phyloP scores from a whole-genome alignment of 129 eudicot species.

The Pittosporum tobira region DNA sequence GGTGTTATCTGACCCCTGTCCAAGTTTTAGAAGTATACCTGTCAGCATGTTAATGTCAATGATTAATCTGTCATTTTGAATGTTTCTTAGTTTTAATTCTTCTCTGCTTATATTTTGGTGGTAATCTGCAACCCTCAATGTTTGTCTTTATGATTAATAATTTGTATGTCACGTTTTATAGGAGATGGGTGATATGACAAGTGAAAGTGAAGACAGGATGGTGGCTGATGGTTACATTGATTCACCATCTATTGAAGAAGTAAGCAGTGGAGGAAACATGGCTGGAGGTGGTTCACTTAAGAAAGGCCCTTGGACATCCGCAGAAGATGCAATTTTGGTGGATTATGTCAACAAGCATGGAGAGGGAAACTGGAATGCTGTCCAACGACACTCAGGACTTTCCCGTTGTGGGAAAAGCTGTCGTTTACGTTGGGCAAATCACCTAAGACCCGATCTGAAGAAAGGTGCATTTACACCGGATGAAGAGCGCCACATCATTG shows the following conservation, averaged over 20 bases:
- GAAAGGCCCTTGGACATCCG: conserved; percentile 34
- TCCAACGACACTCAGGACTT: conserved; percentile 25
- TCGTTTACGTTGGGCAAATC: conserved; percentile 33
- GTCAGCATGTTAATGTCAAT: background rate
- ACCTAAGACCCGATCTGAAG: conserved; percentile 28
- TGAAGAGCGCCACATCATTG: conserved; percentile 22
- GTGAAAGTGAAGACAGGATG: conserved; percentile 15
- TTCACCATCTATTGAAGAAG: conserved; percentile 24
- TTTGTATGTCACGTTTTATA: background rate
- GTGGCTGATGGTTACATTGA: conserved; percentile 4
- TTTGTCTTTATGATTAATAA: background rate
- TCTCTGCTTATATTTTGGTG: background rate
- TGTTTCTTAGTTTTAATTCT: background rate
- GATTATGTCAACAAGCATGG: conserved; percentile 29
- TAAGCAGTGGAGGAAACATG: conserved; percentile 13
- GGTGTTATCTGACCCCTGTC: no score
- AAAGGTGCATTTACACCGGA: conserved; percentile 26
- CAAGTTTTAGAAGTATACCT: no score
- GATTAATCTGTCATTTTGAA: background rate
- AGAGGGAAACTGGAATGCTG: conserved; percentile 35
- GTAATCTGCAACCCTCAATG: background rate
- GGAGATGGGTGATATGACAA: conserved; percentile 18
- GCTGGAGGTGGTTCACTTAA: conserved; percentile 9
- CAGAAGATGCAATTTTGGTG: conserved; percentile 28
- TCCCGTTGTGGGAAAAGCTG: conserved; percentile 32